Evolutionary conservation across 805 yeast species (phyloP), one percentile per base, ranked within the genome.

Genomic region (Wickerhamiella siamensis): DNA sequence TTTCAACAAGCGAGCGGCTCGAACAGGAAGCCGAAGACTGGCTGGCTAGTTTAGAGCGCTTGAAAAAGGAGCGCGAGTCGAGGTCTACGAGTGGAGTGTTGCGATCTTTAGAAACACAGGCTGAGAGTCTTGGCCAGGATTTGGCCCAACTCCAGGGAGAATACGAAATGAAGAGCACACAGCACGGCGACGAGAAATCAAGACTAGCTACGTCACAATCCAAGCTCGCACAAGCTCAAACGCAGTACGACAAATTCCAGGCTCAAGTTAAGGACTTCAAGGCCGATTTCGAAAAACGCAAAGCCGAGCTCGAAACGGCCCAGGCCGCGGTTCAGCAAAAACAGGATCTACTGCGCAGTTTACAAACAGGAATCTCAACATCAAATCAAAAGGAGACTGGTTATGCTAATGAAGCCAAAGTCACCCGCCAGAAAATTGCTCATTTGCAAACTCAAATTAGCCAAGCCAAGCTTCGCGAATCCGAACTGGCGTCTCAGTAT

Each of bases 11-110:
- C 17, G 26, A 43, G 36, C 19, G 56, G 42, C 65, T 83, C 49
- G 70, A 70, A 45, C 71, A 72, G 43, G 93, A 83, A 51, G 61
- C 83, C 40, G 69, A 65, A 9, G 66, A 63, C 18, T 70, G 74
- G 38, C 74, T 72, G 50, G 49, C 49, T 12, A 69, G 69, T 48
- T 71, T 75, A 47, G 79, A 74, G 49, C 55, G 64, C 5, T 84
- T 80, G 54, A 56, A 75, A 24, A 66, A 67, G 6, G 74, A 75
- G 43, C 83, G 81, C 17, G 76, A 24, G 8, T 31, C 15, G 6
- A 20, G 18, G 2, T 32, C 31, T 8, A 17, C 26, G 16, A 18
- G 14, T 19, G 20, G 34, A 8, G 21, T 12, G 4, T 21, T 33
- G 10, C 29, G 35, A 2, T n/a, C 21, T 4, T 26, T 24, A 5